A percentile compares a stretch with the other conserved stretches of the same genome.
These are phyloP conservation scores for Phytopythium aichiense DNA, from an alignment of 352 stramenopile species.

Conservation along the genomic window DNA sequence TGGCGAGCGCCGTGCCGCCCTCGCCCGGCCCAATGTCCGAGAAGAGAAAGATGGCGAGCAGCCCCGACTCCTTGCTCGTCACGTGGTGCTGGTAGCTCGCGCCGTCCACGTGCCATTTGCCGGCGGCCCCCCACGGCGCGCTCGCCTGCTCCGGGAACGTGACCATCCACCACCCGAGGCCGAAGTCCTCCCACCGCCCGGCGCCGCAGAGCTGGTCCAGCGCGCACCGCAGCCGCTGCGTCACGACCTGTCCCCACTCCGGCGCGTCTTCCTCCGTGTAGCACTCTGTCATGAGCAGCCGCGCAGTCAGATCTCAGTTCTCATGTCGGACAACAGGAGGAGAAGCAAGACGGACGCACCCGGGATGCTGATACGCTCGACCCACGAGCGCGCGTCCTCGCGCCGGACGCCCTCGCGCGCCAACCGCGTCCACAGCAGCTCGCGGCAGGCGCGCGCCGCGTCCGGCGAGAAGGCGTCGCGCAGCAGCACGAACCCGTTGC, in stretches of 20 bases:
- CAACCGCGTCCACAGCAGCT: conserved; percentile 41
- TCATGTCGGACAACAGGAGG: neutral
- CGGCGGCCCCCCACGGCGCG: conserved; percentile 55
- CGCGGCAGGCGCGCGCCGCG: conserved; percentile 35
- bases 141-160: conserved; percentile 60
- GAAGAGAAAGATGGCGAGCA: conserved; percentile 82
- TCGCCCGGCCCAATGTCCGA: conserved; percentile 57
- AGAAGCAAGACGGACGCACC: conserved; percentile 14
- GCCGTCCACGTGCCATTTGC: conserved; percentile 83
- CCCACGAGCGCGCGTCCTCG: conserved; percentile 40
- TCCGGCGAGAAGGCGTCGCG: conserved; percentile 40
- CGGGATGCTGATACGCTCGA: conserved; percentile 52
- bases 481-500: conserved; percentile 71
- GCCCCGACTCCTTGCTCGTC: conserved; percentile 60
- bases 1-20: conserved; percentile 66
- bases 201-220: conserved; percentile 72
- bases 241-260: conserved; percentile 45
- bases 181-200: conserved; percentile 58
- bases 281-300: conserved; percentile 26
- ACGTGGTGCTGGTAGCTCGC: conserved; percentile 70
- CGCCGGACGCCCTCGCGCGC: conserved; percentile 29
- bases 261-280: conserved; percentile 34
- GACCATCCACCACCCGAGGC: conserved; percentile 83
- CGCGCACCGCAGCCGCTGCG: conserved; percentile 35
- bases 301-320: neutral